Conservation (phyloP, 1,284 basidiomycete genomes). For the Ganoderma lingzhi region DNA sequence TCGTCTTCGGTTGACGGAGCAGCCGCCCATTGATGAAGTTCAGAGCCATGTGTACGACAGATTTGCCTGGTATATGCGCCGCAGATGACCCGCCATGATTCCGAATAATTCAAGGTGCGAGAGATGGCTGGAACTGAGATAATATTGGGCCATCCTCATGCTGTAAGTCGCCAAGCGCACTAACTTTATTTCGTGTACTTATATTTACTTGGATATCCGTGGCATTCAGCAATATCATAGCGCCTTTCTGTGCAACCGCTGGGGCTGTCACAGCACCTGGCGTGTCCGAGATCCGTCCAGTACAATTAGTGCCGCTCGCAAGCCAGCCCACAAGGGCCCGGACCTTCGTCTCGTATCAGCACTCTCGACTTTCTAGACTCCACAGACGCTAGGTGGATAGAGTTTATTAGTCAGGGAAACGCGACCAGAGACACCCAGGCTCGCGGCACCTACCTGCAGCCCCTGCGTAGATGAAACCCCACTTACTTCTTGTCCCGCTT, state of each 20-base stretch:
- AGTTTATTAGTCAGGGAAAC: conserved; percentile 1
- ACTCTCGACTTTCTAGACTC: not conserved
- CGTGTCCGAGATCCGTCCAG: conserved; percentile 2
- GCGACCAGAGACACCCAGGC: conserved; percentile 1
- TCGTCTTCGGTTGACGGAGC: not conserved
- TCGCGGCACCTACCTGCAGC: not conserved
- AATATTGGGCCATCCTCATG: not conserved
- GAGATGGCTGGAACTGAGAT: not conserved
- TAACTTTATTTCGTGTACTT: not conserved
- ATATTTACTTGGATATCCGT: not conserved
- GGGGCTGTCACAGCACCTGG: not conserved
- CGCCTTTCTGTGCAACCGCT: not conserved
- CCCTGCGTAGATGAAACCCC: not conserved
- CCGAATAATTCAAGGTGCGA: too few species aligned
- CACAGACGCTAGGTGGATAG: conserved; percentile 1
- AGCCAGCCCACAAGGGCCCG: not conserved
- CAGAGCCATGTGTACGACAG: not conserved
- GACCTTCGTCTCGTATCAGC: not conserved
- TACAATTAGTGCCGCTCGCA: not conserved
- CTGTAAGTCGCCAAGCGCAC: not conserved
- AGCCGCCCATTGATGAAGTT: not conserved
- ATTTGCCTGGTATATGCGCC: not conserved
- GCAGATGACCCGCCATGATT: not conserved
- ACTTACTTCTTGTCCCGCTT: not conserved
- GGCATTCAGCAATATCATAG: not conserved